Conservation (phyloP, 2,329 filamentous ascomycete species). For the Chaetomium olivaceum region DNA sequence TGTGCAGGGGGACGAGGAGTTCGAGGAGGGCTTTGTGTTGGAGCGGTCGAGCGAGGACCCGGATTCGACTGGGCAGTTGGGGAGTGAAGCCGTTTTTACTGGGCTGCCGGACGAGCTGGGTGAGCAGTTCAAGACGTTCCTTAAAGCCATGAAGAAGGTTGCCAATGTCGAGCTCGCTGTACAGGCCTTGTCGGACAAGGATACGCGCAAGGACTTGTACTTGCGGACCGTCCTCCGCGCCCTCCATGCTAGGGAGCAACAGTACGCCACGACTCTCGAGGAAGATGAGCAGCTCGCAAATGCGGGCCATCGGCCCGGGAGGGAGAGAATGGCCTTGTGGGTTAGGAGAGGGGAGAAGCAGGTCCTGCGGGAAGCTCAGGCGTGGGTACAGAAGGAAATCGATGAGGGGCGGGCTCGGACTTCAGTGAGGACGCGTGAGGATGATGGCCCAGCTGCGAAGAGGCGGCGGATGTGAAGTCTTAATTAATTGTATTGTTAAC, state of each 20-base stretch:
- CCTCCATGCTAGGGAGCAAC: constrained; percentile 31
- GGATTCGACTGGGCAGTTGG: constrained; percentile 46
- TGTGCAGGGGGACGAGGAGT: constrained; percentile 57
- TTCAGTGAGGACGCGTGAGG: constrained; percentile 16
- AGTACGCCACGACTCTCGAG: constrained; percentile 38
- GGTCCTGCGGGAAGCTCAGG: constrained; percentile 36
- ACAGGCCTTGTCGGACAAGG: constrained; percentile 50
- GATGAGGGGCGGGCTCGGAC: constrained; percentile 23
- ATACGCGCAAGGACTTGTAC: constrained; percentile 50
- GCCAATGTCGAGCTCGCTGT: constrained; percentile 35
- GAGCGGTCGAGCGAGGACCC: constrained; percentile 57
- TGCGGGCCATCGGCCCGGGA: not conserved
- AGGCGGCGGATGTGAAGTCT: constrained; percentile 27
- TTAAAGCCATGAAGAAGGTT: constrained; percentile 52
- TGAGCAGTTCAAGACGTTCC: constrained; percentile 51
- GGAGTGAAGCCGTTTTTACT: constrained; percentile 41
- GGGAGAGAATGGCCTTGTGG: constrained; percentile 37
- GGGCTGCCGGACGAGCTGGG: constrained; percentile 53
- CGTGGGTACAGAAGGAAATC: constrained; percentile 29
- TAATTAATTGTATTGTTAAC: not conserved
- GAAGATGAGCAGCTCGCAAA: constrained; percentile 33
- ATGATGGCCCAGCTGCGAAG: constrained; percentile 34
- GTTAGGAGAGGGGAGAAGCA: constrained; percentile 42
- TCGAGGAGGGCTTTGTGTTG: constrained; percentile 75
- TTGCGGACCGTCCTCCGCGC: constrained; percentile 42